Conservation (phyloP, 2,329 filamentous ascomycete species). For the Penicillium sp. region DNA sequence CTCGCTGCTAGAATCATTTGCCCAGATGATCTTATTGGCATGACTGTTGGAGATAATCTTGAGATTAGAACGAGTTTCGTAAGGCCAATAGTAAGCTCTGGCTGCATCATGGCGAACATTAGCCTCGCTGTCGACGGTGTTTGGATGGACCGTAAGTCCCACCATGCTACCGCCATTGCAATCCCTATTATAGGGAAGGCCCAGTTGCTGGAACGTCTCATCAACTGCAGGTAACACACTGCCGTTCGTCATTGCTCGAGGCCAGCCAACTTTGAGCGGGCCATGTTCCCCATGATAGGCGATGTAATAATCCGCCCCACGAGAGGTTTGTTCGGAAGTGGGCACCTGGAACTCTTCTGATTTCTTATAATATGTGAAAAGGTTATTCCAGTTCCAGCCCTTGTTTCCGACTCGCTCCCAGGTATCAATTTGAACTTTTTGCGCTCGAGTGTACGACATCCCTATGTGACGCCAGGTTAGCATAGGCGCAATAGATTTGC, state of each 20-base stretch:
- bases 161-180: conserved; percentile 46
- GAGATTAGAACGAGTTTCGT: conserved; percentile 44
- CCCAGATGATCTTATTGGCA: conserved; percentile 44
- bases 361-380: conserved; percentile 34
- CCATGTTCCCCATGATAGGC: conserved; percentile 31
- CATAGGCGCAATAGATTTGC: not conserved
- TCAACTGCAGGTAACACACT: conserved; percentile 35
- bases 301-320: conserved; percentile 29
- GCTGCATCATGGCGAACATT: conserved; percentile 49
- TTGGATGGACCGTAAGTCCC: conserved; percentile 45
- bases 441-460: conserved; percentile 40
- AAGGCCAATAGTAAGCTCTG: conserved; percentile 49
- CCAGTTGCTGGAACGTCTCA: conserved; percentile 38
- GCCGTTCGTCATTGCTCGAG: conserved; percentile 21
- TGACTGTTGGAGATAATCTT: conserved; percentile 45
- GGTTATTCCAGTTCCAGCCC: conserved; percentile 35
- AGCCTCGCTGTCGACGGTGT: conserved; percentile 40
- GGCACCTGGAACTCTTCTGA: conserved; percentile 30
- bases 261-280: conserved; percentile 32
- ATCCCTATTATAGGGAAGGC: conserved; percentile 44
- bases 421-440: conserved; percentile 38
- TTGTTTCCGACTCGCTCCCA: conserved; percentile 37
- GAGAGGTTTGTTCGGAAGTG: conserved; percentile 19
- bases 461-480: conserved; percentile 21
- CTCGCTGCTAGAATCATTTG: conserved; percentile 11